Conservation (phyloP, 1,139 yeast species). For the Scheffersomyces segobiensis region DNA sequence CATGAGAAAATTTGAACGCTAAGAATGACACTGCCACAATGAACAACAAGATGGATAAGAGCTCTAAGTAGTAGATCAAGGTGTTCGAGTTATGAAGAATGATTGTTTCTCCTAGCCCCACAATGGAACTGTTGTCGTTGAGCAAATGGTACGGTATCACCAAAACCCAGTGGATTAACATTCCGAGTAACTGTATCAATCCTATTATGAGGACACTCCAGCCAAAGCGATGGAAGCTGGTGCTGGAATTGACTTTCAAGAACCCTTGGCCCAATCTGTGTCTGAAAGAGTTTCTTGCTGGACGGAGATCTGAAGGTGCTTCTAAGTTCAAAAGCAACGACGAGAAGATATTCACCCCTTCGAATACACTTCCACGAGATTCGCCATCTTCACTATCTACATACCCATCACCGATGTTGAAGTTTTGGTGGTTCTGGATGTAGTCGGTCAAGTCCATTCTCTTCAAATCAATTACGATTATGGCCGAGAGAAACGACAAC, state of each 20-base stretch:
- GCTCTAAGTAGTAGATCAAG: conserved; percentile 34
- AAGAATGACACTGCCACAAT: conserved; percentile 30
- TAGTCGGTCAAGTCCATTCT: conserved; percentile 63
- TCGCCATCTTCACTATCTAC: background rate
- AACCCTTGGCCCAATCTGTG: conserved; percentile 36
- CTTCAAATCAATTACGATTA: conserved; percentile 65
- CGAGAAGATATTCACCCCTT: conserved; percentile 30
- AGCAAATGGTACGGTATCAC: conserved; percentile 25
- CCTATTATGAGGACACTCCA: conserved; percentile 9
- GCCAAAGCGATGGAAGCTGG: conserved; percentile 4
- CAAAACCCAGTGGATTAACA: conserved; percentile 27
- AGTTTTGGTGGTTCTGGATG: conserved; percentile 17
- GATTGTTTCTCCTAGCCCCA: conserved; percentile 16
- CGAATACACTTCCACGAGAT: conserved; percentile 6
- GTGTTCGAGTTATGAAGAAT: conserved; percentile 21
- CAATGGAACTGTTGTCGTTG: conserved; percentile 16
- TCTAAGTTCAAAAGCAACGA: conserved; percentile 22
- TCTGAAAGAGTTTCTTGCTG: conserved; percentile 21
- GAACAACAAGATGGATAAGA: conserved; percentile 25
- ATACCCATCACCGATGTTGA: background rate
- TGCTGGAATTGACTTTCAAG: conserved; percentile 36
- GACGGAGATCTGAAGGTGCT: conserved; percentile 16
- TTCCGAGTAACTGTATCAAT: conserved; percentile 17
- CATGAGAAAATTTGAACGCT: conserved; percentile 24
- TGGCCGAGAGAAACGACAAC: conserved; percentile 62